Evolutionary conservation across 192 early-diverging fungal genomes (phyloP).

Genomic region (Dissophora ornata): DNA sequence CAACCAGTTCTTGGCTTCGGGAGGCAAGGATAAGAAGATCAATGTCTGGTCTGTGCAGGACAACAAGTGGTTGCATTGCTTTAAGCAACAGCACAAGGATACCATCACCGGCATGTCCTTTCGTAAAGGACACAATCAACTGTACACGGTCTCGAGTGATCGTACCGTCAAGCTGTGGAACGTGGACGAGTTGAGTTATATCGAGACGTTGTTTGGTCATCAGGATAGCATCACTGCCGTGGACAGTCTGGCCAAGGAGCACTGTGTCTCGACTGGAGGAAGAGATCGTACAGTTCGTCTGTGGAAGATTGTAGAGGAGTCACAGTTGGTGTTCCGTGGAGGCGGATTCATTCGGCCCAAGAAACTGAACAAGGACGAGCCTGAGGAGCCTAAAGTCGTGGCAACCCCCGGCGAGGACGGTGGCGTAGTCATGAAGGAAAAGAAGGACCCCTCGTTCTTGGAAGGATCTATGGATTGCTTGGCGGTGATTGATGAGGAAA

Average conservation of each 20-base stretch:
- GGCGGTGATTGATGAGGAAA: slow-evolving; percentile 93
- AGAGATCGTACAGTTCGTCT: slow-evolving; percentile 90
- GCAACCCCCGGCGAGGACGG: slow-evolving; percentile 20
- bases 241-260: slow-evolving; percentile 85
- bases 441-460: slow-evolving; percentile 46
- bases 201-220: slow-evolving; percentile 98
- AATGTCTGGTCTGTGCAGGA: slow-evolving; percentile 91
- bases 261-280: slow-evolving; percentile 89
- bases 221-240: slow-evolving; percentile 91
- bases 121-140: slow-evolving; percentile 79
- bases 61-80: slow-evolving; percentile 75
- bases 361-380: slow-evolving; percentile 30
- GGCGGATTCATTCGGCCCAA: slow-evolving; percentile 64
- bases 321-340: slow-evolving; percentile 91
- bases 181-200: slow-evolving; percentile 87
- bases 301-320: slow-evolving; percentile 97
- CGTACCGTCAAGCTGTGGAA: slow-evolving; percentile 99
- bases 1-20: slow-evolving; percentile 79
- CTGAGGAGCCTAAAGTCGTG: slow-evolving; percentile 24
- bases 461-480: slow-evolving; percentile 87
- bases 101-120: slow-evolving; percentile 87
- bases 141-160: slow-evolving; percentile 92
- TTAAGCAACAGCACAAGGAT: slow-evolving; percentile 92
- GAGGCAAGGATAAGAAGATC: slow-evolving; percentile 90
- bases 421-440: slow-evolving; percentile 35